Percentiles rank a stretch among this genome's conserved stretches.
phyloP scores from a whole-genome alignment of 495 filamentous ascomycete species.

The Tuber indicum region DNA sequence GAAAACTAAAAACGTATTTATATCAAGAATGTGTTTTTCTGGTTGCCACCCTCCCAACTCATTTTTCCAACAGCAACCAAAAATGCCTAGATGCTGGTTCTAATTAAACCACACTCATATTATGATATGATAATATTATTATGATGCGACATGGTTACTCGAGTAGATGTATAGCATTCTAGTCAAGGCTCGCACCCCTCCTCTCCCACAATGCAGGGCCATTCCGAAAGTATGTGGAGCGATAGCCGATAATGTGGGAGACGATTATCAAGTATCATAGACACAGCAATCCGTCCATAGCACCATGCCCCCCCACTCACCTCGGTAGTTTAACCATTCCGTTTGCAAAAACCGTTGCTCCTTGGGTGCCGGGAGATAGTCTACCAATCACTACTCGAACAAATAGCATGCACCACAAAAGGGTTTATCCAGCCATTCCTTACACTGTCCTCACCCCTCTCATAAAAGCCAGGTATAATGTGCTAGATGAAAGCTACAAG shows the following conservation, averaged over 20 bases:
- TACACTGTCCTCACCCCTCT: neutral
- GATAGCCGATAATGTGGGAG: neutral
- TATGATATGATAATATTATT: neutral
- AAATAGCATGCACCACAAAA: neutral
- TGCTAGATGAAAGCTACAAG: constrained; percentile 1
- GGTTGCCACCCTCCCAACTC: too few relatives aligned
- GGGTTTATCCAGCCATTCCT: neutral
- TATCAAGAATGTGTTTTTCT: too few relatives aligned
- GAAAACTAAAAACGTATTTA: too few relatives aligned
- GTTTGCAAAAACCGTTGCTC: neutral
- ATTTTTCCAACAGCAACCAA: too few relatives aligned
- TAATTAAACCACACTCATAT: too few relatives aligned
- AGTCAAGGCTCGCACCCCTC: neutral
- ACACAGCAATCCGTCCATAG: neutral
- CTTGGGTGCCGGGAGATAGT: neutral
- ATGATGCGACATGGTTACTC: too few relatives aligned
- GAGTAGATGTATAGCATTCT: neutral
- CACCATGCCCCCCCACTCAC: neutral
- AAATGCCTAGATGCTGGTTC: too few relatives aligned
- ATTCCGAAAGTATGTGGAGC: neutral
- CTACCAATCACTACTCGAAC: neutral
- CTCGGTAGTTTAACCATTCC: neutral
- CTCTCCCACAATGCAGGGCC: neutral
- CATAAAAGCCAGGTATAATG: neutral
- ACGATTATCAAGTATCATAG: neutral